Evolutionary conservation across 257 asterid species (phyloP).

Genomic region (Thymus mandschuricus): DNA sequence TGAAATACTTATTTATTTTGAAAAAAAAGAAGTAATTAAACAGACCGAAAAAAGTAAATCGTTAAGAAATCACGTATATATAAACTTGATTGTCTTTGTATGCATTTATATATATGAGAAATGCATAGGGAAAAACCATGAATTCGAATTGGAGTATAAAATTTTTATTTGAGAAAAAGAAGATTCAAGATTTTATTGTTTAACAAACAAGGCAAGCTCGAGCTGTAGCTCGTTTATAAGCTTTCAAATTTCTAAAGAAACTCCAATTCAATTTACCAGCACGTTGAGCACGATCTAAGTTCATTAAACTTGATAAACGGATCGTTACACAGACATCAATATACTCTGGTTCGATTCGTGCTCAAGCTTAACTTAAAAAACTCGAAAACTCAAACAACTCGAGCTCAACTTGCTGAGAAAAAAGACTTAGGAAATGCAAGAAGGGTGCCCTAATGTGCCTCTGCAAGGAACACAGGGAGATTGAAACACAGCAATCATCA

Average conservation of each 20-base stretch:
- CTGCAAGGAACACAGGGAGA: conserved; percentile 4
- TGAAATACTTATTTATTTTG: no score
- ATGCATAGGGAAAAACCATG: no score
- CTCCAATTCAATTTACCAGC: not conserved
- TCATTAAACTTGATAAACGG: not conserved
- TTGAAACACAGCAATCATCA: conserved; percentile 7
- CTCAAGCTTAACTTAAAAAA: not conserved
- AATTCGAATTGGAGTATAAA: not conserved
- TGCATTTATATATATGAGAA: no score
- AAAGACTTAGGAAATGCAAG: not conserved
- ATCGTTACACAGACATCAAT: not conserved
- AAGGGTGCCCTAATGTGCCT: not conserved
- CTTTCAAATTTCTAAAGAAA: not conserved
- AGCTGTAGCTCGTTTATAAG: not conserved
- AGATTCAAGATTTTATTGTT: no score
- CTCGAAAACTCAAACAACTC: not conserved
- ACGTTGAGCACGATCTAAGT: not conserved
- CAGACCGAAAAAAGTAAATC: no score
- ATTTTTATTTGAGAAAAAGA: not conserved
- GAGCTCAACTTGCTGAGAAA: no score
- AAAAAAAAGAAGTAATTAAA: no score
- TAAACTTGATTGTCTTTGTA: no score
- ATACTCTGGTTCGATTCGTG: not conserved
- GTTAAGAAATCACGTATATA: no score
- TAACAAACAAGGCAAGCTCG: not conserved